Percentiles rank a stretch among this genome's conserved stretches.
Evolutionary conservation across 805 yeast genomes (phyloP).

Genomic region (Candida maltosa): DNA sequence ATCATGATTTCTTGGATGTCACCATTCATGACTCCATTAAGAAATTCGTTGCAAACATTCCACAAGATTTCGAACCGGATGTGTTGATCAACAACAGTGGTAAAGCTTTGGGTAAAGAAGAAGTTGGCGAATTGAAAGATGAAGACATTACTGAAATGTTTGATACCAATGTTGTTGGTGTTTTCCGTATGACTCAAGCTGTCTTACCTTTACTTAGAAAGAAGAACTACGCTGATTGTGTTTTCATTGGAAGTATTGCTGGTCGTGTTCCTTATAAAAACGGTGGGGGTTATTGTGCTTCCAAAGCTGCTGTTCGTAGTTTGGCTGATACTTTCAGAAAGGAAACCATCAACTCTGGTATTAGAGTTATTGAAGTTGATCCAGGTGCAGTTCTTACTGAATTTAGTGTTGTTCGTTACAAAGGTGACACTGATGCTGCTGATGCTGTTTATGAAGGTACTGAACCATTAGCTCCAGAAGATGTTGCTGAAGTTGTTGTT

Average conservation of each 20-base stretch:
- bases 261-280: constrained; percentile 38
- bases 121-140: constrained; percentile 27
- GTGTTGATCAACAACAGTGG: constrained; percentile 39
- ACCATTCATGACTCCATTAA: constrained; percentile 21
- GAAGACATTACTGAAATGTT: constrained; percentile 35
- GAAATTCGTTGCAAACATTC: constrained; percentile 27
- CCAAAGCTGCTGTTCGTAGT: constrained; percentile 34
- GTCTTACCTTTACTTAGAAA: constrained; percentile 34
- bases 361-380: constrained; percentile 37
- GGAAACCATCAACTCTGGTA: constrained; percentile 32
- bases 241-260: constrained; percentile 36
- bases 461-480: constrained; percentile 31
- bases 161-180: constrained; percentile 35
- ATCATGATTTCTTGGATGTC: constrained; percentile 30
- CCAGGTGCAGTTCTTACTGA: constrained; percentile 42
- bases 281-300: constrained; percentile 37
- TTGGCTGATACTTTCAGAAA: constrained; percentile 34
- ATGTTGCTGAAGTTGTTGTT: constrained; percentile 37
- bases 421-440: constrained; percentile 30
- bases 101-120: constrained; percentile 32
- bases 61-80: constrained; percentile 34
- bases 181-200: constrained; percentile 34
- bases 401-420: constrained; percentile 31
- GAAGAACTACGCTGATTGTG: constrained; percentile 34
- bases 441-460: constrained; percentile 32